phyloP scores from a whole-genome alignment of 768 basidiomycete species.

The Termitomyces sp. region DNA sequence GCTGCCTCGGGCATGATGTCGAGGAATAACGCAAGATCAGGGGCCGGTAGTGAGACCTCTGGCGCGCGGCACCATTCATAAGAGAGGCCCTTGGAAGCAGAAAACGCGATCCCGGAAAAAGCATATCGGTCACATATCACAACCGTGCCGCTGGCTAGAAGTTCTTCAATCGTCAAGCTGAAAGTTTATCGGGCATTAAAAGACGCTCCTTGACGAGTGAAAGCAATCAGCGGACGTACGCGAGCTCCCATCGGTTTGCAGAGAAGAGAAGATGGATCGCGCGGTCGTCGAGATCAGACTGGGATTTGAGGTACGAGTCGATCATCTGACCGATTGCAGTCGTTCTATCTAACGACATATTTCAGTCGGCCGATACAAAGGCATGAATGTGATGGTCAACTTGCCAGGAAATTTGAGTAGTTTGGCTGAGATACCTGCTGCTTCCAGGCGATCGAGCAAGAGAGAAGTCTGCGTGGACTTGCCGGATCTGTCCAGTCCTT shows the following conservation, averaged over 20 bases:
- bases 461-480: constrained; percentile 82
- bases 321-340: constrained; percentile 92
- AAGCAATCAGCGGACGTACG: constrained; percentile 36
- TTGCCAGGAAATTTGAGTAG: constrained; percentile 89
- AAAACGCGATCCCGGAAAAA: constrained; percentile 94
- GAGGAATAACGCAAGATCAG: constrained; percentile 86
- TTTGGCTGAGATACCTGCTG: constrained; percentile 38
- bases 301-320: constrained; percentile 80
- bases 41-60: constrained; percentile 82
- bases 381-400: constrained; percentile 5
- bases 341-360: constrained; percentile 61
- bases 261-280: constrained; percentile 93
- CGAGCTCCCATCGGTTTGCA: constrained; percentile 95
- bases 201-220: background rate
- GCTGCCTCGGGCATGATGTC: constrained; percentile 72
- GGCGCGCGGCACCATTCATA: constrained; percentile 84
- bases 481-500: constrained; percentile 94
- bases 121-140: constrained; percentile 93
- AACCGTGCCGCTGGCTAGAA: constrained; percentile 57
- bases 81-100: constrained; percentile 59
- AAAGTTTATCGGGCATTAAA: background rate
- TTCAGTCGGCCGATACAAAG: background rate
- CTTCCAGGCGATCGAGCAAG: constrained; percentile 50
- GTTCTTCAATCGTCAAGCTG: constrained; percentile 55
- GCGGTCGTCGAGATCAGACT: constrained; percentile 85